Evolutionary conservation across 2,329 filamentous ascomycete species (phyloP).

Genomic region (Raffaelea arxii): DNA sequence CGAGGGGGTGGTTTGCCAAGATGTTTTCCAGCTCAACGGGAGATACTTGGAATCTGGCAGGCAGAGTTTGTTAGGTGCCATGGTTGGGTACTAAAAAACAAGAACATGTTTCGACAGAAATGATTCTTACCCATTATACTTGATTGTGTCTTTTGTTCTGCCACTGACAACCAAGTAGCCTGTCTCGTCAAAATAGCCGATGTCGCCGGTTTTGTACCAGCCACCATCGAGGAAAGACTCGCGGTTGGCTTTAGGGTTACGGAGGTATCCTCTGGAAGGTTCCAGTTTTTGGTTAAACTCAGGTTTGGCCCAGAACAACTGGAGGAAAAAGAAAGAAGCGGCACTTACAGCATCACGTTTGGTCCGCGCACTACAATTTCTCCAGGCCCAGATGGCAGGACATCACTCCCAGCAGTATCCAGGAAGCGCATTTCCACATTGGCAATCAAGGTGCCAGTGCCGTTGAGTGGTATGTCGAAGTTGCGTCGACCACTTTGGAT

Average conservation of each 20-base stretch:
- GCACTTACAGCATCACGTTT: conserved; percentile 38
- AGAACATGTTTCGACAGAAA: too few species aligned
- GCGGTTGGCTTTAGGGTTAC: conserved; percentile 55
- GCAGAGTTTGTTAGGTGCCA: too few species aligned
- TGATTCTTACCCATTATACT: conserved; percentile 63
- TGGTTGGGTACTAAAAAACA: too few species aligned
- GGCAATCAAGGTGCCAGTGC: conserved; percentile 30
- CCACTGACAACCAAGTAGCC: conserved; percentile 68
- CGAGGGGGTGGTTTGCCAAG: neutral
- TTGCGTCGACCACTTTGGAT: conserved; percentile 1
- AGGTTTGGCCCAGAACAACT: too few species aligned
- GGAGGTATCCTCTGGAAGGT: conserved; percentile 58
- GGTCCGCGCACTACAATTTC: conserved; percentile 62
- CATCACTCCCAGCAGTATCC: conserved; percentile 28
- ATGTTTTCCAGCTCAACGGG: conserved; percentile 63
- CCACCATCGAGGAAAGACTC: conserved; percentile 41
- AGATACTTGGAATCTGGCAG: conserved; percentile 49
- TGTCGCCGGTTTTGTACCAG: conserved; percentile 75
- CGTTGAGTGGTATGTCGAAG: conserved; percentile 31
- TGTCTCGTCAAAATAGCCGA: conserved; percentile 60
- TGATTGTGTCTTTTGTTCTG: conserved; percentile 52
- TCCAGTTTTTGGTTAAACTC: too few species aligned
- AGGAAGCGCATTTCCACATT: conserved; percentile 26
- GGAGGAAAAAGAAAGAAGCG: neutral
- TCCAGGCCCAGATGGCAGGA: conserved; percentile 33